Percentiles rank a stretch among this genome's conserved stretches.
Evolutionary conservation across 805 yeast species (phyloP).

Genomic region (Ogataea paraovalis): DNA sequence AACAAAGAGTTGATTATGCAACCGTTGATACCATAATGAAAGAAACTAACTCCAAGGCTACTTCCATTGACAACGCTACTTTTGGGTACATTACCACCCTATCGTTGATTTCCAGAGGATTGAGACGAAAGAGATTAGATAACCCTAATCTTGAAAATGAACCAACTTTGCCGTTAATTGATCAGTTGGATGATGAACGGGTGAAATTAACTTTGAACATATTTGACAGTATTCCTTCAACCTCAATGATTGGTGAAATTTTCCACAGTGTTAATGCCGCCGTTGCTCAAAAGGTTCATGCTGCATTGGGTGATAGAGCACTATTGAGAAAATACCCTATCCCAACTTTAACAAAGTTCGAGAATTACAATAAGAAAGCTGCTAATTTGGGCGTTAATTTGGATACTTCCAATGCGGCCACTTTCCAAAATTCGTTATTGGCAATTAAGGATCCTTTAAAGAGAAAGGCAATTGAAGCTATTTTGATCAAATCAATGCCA

Average conservation of each 20-base stretch:
- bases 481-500: slow-evolving; percentile 75
- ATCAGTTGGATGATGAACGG: slow-evolving; percentile 81
- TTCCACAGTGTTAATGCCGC: slow-evolving; percentile 78
- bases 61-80: slow-evolving; percentile 48
- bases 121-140: slow-evolving; percentile 62
- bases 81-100: slow-evolving; percentile 60
- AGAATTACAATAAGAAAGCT: slow-evolving; percentile 70
- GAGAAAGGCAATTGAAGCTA: slow-evolving; percentile 72
- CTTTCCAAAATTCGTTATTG: slow-evolving; percentile 68
- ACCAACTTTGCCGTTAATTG: slow-evolving; percentile 61
- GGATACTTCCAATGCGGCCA: slow-evolving; percentile 70
- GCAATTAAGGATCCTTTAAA: slow-evolving; percentile 55
- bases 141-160: slow-evolving; percentile 44
- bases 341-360: slow-evolving; percentile 79
- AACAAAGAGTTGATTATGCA: slow-evolving; percentile 48
- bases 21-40: slow-evolving; percentile 51
- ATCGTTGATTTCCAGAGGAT: slow-evolving; percentile 60
- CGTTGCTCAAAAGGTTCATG: slow-evolving; percentile 74
- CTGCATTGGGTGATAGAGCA: slow-evolving; percentile 74
- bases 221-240: slow-evolving; percentile 55
- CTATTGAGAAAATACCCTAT: slow-evolving; percentile 82
- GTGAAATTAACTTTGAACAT: slow-evolving; percentile 69
- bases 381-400: slow-evolving; percentile 60
- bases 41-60: slow-evolving; percentile 18
- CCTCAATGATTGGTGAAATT: slow-evolving; percentile 66